A percentile compares a stretch with the other conserved stretches of the same genome.
Evolutionary conservation across 306 rosid genomes (phyloP).

Genomic region (Fagus sylvatica): DNA sequence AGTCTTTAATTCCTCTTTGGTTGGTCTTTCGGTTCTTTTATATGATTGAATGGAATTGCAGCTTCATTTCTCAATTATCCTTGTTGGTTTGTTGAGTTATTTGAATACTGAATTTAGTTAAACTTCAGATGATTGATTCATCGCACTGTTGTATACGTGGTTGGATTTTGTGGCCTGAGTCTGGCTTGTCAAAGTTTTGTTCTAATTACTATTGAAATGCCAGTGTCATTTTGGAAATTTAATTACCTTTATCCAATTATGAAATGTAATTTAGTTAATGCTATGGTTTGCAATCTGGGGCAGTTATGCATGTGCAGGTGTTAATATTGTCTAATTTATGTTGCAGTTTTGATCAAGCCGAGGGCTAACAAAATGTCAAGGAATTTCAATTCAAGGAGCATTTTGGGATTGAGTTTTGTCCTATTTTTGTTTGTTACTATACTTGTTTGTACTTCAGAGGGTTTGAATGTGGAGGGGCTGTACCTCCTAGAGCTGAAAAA

Average conservation of each 20-base stretch:
- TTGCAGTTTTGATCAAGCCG: slow-evolving; percentile 14
- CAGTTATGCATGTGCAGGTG: slow-evolving; percentile 45
- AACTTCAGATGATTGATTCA: background rate
- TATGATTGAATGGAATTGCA: slow-evolving; percentile 15
- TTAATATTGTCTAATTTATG: slow-evolving; percentile 25
- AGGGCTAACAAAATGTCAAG: slow-evolving; percentile 52
- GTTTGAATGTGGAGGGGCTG: slow-evolving; percentile 75
- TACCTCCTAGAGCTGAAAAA: slow-evolving; percentile 67
- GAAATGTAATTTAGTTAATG: slow-evolving; percentile 15
- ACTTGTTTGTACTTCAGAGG: slow-evolving; percentile 52
- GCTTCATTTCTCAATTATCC: background rate
- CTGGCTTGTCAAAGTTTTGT: background rate
- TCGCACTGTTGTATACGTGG: background rate
- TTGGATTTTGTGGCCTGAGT: background rate
- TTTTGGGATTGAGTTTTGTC: slow-evolving; percentile 39
- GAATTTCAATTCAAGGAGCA: slow-evolving; percentile 39
- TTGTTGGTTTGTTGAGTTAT: background rate
- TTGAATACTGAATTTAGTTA: background rate
- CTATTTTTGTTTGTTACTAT: slow-evolving; percentile 46
- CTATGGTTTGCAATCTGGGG: slow-evolving; percentile 16
- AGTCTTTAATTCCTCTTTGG: background rate
- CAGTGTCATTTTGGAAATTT: background rate
- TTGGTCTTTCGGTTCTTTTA: slow-evolving; percentile 8
- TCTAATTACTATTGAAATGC: background rate
- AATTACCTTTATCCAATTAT: background rate